Base-by-base conservation (phyloP, 202 grass and related monocot genomes). In the Tripidium arundinaceum region DNA sequence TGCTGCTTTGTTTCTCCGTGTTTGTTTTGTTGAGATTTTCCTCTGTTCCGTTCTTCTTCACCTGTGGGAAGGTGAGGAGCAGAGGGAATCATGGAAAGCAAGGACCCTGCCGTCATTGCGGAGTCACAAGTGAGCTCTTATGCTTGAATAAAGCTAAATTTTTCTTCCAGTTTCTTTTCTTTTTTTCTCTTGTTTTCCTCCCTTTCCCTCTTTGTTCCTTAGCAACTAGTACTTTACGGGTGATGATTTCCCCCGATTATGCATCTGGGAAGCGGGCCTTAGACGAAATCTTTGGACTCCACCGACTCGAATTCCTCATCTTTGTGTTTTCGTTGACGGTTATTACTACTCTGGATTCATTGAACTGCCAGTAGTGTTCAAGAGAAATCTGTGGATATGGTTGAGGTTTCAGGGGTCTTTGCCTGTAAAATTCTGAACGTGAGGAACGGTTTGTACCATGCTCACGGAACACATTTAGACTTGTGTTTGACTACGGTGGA, bases 61-160 rank as follows among this genome's bases (percentile, higher is more conserved):
- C 68, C 81, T 60, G 84, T 78, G 90, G 66, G 78, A 74, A 69
- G 52, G 62, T 61, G 92, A 74, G 88, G 49, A 55, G 77, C 45
- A 70, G 83, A 88, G 85, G 72, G 57, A 88, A 80, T 85, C 70
- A 99, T 99, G 97, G 71, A 75, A 99, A 99, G 90, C 84, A 93
- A 78, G 97, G 97, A 68, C 97, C 97, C 87, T 99, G 97, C 90
- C 65, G 78, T 79, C 97, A 99, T 91, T 99, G 97, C 81, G 97
- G 97, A 91, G 90, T 99, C 83, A 96, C 97, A 93, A 99, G 97
- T 99, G 92, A 99, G 97, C 92, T 89, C 84, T 78, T 89, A 43
- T 91, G 84, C 90, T 75, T 68, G 70, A 85, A 77, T 85, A 75
- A 86, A 76, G 76, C 79, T 79, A 75, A 80, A 65, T 43, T 73